These are phyloP conservation scores for Erucastrum elatum DNA, from an alignment of 345 rosid species.

Conservation along the genomic window DNA sequence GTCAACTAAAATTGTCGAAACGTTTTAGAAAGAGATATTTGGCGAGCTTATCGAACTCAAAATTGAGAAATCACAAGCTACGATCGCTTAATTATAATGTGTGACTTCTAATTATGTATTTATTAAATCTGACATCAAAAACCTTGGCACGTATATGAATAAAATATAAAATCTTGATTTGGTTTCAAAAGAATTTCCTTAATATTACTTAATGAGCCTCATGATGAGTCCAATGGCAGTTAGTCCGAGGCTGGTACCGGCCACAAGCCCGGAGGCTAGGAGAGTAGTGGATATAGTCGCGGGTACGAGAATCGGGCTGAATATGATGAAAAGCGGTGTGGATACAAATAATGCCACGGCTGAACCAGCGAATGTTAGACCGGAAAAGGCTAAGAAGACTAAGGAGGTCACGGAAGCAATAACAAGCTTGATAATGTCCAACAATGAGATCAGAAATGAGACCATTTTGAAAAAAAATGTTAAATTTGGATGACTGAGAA, in stretches of 20 bases:
- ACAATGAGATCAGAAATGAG: conserved; percentile 18
- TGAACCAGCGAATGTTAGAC: conserved; percentile 55
- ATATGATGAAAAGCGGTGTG: conserved; percentile 71
- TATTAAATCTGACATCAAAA: neutral
- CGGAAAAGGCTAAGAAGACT: conserved; percentile 59
- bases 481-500: neutral
- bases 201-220: conserved; percentile 60
- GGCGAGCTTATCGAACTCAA: neutral
- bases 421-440: conserved; percentile 28
- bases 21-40: neutral
- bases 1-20: neutral
- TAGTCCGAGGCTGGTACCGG: conserved; percentile 59
- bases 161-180: conserved; percentile 6
- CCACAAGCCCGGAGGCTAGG: conserved; percentile 54
- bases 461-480: neutral
- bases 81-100: neutral
- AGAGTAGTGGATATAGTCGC: conserved; percentile 53
- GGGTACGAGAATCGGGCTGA: conserved; percentile 84
- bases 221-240: conserved; percentile 60
- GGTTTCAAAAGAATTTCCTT: neutral
- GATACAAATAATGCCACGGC: conserved; percentile 63
- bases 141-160: neutral
- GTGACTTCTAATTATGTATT: neutral
- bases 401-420: conserved; percentile 63
- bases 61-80: neutral